Conservation (phyloP, 306 rosid species). For the Begonia fuchsioides region DNA sequence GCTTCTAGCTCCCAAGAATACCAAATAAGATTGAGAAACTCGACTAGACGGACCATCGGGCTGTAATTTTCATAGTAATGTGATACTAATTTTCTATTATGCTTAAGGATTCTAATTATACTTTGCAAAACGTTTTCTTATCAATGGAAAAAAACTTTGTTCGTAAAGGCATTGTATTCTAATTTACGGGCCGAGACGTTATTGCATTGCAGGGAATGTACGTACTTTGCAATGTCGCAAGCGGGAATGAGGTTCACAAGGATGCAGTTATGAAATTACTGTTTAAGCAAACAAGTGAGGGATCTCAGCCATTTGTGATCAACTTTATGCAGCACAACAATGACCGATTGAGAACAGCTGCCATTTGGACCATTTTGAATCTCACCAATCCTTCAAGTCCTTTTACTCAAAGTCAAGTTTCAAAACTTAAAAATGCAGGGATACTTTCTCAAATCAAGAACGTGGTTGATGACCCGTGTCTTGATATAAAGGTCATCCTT, state of each 20-base stretch:
- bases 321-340: conserved; percentile 49
- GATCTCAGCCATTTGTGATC: conserved; percentile 30
- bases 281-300: conserved; percentile 32
- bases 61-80: no score
- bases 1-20: no score
- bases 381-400: conserved; percentile 54
- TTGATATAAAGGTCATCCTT: conserved; percentile 57
- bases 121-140: no score
- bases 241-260: conserved; percentile 71
- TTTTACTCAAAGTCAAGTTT: conserved; percentile 32
- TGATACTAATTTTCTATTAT: no score
- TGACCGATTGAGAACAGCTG: conserved; percentile 43
- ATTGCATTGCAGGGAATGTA: conserved; percentile 53
- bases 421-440: conserved; percentile 43
- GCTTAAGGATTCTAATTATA: no score
- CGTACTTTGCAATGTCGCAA: conserved; percentile 57
- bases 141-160: no score
- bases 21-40: no score
- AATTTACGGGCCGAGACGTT: neutral
- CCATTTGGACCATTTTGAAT: conserved; percentile 58
- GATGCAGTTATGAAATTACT: conserved; percentile 63
- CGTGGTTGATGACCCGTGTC: conserved; percentile 61
- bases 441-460: conserved; percentile 54
- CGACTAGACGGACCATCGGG: no score
- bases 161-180: neutral